Percentiles rank a stretch among this genome's conserved stretches.
phyloP scores from a whole-genome alignment of 73 alveolate species.

The Uronychia setigera region DNA sequence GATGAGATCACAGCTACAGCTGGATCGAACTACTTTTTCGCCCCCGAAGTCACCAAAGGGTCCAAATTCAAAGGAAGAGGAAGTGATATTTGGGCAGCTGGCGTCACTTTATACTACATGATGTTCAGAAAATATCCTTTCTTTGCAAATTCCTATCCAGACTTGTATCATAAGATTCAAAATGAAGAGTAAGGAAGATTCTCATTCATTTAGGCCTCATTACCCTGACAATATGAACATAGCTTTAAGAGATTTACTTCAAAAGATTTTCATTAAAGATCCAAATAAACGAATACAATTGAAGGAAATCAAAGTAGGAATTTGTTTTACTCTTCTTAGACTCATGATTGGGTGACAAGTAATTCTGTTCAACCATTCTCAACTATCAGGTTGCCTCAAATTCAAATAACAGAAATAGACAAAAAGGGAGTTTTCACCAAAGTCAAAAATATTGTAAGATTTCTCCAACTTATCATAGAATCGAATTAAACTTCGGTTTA shows the following conservation, averaged over 20 bases:
- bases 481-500: too few species aligned
- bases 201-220: not conserved
- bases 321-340: not conserved
- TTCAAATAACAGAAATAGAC: too few species aligned
- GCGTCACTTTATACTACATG: constrained; percentile 52
- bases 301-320: constrained; percentile 7
- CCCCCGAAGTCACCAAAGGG: constrained; percentile 61
- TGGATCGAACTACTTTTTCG: constrained; percentile 58
- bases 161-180: constrained; percentile 29
- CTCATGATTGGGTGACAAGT: not conserved
- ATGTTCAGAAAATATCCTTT: constrained; percentile 46
- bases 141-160: constrained; percentile 18
- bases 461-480: too few species aligned
- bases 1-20: constrained; percentile 53
- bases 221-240: not conserved
- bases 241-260: not conserved
- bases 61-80: constrained; percentile 27
- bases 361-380: not conserved
- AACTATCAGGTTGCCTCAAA: not conserved
- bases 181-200: constrained; percentile 21
- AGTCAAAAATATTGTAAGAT: too few species aligned
- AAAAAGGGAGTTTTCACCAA: too few species aligned
- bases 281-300: not conserved
- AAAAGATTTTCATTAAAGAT: not conserved
- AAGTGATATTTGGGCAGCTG: constrained; percentile 71